phyloP scores from a whole-genome alignment of 1,284 basidiomycete species.

The Pseudozyma hubeiensis region DNA sequence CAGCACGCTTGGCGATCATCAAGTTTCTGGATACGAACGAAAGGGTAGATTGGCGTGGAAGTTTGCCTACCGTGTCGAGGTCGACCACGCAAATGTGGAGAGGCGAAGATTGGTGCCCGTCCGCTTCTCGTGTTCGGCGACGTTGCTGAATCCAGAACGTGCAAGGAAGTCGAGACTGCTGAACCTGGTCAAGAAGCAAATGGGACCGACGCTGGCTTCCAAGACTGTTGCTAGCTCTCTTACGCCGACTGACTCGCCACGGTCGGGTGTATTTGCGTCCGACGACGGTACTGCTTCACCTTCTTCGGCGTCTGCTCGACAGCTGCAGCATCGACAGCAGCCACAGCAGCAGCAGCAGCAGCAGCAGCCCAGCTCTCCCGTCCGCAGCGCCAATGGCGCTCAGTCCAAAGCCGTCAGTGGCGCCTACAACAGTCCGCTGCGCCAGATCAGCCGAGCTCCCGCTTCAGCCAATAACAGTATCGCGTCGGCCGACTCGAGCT shows the following conservation, averaged over 20 bases:
- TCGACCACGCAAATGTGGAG: constrained; percentile 4
- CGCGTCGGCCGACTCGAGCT: constrained; percentile 39
- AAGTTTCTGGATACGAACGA: constrained; percentile 57
- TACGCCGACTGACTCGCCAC: constrained; percentile 13
- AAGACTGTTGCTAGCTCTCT: constrained; percentile 14
- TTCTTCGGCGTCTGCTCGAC: constrained; percentile 21
- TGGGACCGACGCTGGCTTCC: constrained; percentile 48
- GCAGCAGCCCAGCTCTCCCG: constrained; percentile 9
- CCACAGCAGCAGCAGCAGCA: background rate
- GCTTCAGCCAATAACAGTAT: constrained; percentile 21
- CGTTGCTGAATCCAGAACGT: constrained; percentile 52
- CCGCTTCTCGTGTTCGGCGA: constrained; percentile 56
- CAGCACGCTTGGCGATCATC: constrained; percentile 36
- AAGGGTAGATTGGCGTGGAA: constrained; percentile 59
- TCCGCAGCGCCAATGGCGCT: background rate
- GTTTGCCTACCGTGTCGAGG: constrained; percentile 50
- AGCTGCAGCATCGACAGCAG: background rate
- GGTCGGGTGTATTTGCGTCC: constrained; percentile 4
- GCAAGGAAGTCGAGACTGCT: constrained; percentile 55
- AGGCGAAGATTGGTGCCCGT: constrained; percentile 35
- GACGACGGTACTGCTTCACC: constrained; percentile 7
- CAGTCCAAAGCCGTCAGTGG: background rate
- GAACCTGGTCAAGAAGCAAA: constrained; percentile 57
- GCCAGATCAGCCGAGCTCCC: constrained; percentile 13
- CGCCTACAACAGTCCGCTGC: constrained; percentile 26